A percentile compares a stretch with the other conserved stretches of the same genome.
Evolutionary conservation across 805 yeast species (phyloP).

Genomic region (Ogataea naganishii): DNA sequence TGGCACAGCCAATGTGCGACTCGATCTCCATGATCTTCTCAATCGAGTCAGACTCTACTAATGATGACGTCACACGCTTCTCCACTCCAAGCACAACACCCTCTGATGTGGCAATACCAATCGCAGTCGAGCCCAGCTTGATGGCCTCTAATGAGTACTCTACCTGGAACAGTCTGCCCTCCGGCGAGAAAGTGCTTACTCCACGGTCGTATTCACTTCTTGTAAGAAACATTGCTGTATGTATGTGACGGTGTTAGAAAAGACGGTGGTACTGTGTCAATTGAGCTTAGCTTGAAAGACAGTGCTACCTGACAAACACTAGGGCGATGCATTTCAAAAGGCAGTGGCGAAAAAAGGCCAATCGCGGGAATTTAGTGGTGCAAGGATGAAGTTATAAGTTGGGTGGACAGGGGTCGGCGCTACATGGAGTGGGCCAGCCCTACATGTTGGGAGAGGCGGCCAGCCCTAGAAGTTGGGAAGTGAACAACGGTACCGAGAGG

Average conservation of each 20-base stretch:
- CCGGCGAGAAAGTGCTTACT: conserved; percentile 97
- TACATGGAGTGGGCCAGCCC: too few relatives aligned
- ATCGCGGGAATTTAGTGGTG: neutral
- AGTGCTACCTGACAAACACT: too few relatives aligned
- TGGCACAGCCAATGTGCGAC: conserved; percentile 92
- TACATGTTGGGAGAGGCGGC: too few relatives aligned
- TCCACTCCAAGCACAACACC: conserved; percentile 97
- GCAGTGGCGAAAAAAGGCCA: neutral
- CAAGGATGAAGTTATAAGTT: neutral
- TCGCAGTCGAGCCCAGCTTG: conserved; percentile 95
- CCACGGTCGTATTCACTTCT: conserved; percentile 99
- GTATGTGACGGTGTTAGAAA: neutral
- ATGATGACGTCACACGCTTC: conserved; percentile 88
- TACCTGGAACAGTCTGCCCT: conserved; percentile 96
- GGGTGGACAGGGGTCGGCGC: neutral
- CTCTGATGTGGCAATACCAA: conserved; percentile 90
- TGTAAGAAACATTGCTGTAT: conserved; percentile 75
- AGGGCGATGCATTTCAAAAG: neutral
- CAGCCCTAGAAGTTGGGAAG: too few relatives aligned
- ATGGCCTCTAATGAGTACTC: conserved; percentile 97
- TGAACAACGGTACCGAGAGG: too few relatives aligned
- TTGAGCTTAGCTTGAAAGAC: neutral
- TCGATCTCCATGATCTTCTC: conserved; percentile 96
- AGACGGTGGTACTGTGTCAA: neutral
- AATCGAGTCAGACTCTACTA: conserved; percentile 86